phyloP scores from a whole-genome alignment of 2,329 filamentous ascomycete genomes.

The Stagonosporopsis tanaceti region DNA sequence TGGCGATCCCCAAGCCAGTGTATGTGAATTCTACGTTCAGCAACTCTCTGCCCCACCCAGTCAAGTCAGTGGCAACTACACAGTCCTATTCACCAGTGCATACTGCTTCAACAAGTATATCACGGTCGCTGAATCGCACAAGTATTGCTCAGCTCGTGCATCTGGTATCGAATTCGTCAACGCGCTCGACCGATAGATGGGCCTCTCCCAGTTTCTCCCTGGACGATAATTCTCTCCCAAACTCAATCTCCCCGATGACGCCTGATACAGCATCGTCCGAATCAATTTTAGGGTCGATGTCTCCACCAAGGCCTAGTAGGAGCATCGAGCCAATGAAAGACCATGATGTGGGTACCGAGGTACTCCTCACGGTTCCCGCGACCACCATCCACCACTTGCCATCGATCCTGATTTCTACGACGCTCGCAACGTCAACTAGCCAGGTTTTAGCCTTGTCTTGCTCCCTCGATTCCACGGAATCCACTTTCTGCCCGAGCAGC shows the following conservation, averaged over 20 bases:
- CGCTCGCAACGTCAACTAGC: background rate
- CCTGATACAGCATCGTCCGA: background rate
- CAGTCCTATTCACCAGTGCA: background rate
- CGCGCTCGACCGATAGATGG: background rate
- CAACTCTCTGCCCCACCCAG: background rate
- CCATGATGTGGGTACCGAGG: background rate
- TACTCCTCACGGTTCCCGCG: background rate
- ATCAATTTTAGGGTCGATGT: background rate
- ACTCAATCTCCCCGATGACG: background rate
- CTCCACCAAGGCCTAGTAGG: background rate
- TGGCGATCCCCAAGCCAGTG: background rate
- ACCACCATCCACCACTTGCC: background rate
- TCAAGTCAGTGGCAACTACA: background rate
- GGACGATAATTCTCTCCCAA: background rate
- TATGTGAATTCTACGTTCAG: background rate
- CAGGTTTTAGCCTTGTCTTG: background rate
- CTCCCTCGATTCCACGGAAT: background rate
- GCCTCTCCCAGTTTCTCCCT: background rate
- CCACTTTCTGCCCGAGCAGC: conserved; percentile 8
- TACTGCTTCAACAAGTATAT: background rate
- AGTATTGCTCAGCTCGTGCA: background rate
- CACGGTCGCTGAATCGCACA: background rate
- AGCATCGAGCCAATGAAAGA: background rate
- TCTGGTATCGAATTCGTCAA: background rate
- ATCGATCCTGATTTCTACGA: background rate